Conservation (phyloP, 164 flowering plant species). For the Magnolia officinalis region DNA sequence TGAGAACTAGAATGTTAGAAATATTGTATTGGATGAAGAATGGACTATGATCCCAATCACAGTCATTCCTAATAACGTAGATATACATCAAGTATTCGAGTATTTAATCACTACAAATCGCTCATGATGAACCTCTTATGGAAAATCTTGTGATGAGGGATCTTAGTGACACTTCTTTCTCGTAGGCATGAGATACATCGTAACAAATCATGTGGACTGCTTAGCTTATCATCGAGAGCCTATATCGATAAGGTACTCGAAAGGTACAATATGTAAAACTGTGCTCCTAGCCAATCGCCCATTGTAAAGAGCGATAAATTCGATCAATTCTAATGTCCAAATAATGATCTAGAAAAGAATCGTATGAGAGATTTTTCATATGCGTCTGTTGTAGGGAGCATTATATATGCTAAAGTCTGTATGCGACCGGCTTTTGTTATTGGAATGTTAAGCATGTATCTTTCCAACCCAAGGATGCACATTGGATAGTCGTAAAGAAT, state of each 20-base stretch:
- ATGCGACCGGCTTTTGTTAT: not conserved
- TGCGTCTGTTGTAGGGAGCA: not conserved
- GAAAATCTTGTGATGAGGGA: no score
- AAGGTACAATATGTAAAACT: not conserved
- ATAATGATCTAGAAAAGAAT: not conserved
- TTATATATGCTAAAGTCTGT: not conserved
- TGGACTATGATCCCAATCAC: not conserved
- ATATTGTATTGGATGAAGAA: no score
- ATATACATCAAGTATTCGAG: no score
- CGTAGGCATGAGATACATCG: not conserved
- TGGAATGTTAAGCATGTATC: not conserved
- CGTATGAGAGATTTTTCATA: not conserved
- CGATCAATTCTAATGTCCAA: not conserved
- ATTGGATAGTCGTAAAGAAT: not conserved
- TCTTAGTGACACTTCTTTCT: not conserved
- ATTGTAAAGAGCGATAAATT: not conserved
- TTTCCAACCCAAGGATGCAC: not conserved
- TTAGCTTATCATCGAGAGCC: not conserved
- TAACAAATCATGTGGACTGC: not conserved
- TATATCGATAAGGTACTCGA: not conserved
- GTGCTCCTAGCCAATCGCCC: not conserved
- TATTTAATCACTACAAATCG: no score
- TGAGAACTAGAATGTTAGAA: no score
- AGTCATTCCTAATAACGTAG: not conserved
- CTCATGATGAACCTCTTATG: no score